Evolutionary conservation across 768 basidiomycete genomes (phyloP).

Genomic region (Mycena rebaudengoi): DNA sequence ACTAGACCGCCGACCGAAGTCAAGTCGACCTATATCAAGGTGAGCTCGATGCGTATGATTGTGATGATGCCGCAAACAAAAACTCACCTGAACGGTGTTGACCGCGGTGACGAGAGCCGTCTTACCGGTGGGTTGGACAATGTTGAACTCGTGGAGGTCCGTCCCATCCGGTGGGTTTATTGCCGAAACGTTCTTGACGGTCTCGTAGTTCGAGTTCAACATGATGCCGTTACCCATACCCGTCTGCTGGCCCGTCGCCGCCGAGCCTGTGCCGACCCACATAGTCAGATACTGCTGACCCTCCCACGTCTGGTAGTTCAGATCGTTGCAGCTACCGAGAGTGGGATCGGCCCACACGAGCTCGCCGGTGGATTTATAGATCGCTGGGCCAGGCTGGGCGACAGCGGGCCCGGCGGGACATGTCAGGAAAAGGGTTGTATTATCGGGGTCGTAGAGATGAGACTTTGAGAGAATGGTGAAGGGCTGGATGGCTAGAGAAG

Average conservation of each 20-base stretch:
- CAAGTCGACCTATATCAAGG: background rate
- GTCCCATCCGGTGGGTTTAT: conserved; percentile 4
- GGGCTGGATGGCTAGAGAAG: conserved; percentile 11
- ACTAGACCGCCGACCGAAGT: conserved; percentile 6
- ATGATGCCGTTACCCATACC: background rate
- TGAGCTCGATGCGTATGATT: background rate
- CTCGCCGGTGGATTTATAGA: conserved; percentile 17
- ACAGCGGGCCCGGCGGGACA: conserved; percentile 9
- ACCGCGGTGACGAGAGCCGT: conserved; percentile 11
- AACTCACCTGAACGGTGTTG: conserved; percentile 7
- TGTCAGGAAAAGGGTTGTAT: conserved; percentile 17
- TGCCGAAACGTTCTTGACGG: conserved; percentile 13
- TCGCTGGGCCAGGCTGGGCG: conserved; percentile 9
- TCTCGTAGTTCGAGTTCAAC: conserved; percentile 13
- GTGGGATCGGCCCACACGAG: conserved; percentile 16
- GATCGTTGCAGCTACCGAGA: conserved; percentile 2
- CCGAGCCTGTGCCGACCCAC: conserved; percentile 6
- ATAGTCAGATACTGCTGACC: conserved; percentile 11
- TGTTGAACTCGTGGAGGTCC: conserved; percentile 18
- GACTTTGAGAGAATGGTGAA: conserved; percentile 12
- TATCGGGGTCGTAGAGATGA: conserved; percentile 7
- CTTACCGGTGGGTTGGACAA: conserved; percentile 10
- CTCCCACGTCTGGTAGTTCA: conserved; percentile 16
- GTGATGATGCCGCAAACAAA: background rate
- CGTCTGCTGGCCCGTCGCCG: background rate